A percentile compares a stretch with the other conserved stretches of the same genome.
Conservation (phyloP, 768 basidiomycete genomes). For the Plicaturopsis crispa region DNA sequence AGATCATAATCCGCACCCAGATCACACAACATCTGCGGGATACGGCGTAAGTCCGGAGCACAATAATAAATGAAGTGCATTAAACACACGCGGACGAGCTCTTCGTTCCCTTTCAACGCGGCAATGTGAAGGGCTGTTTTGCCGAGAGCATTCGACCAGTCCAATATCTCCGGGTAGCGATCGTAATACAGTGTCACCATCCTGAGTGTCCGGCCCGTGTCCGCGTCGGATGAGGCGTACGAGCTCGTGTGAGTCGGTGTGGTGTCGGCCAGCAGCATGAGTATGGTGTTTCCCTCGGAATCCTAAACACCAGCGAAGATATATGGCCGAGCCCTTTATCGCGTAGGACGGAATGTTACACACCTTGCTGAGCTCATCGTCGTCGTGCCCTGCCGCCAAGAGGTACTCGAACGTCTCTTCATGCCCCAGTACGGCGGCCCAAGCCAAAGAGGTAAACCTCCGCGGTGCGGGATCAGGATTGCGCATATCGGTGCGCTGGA, state of each 20-base stretch:
- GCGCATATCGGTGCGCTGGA: constrained; percentile 81
- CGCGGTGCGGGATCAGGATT: constrained; percentile 76
- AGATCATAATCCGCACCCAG: constrained; percentile 86
- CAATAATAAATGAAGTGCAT: constrained; percentile 11
- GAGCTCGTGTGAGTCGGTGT: constrained; percentile 41
- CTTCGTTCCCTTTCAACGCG: constrained; percentile 83
- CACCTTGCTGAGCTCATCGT: constrained; percentile 87
- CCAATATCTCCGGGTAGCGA: constrained; percentile 78
- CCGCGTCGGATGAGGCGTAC: constrained; percentile 37
- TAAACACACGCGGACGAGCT: constrained; percentile 69
- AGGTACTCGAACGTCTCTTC: constrained; percentile 94
- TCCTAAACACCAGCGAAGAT: constrained; percentile 45
- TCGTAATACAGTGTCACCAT: constrained; percentile 88
- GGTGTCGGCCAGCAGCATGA: constrained; percentile 86
- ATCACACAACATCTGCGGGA: constrained; percentile 78
- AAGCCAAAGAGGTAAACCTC: constrained; percentile 83
- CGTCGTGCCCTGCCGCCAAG: constrained; percentile 81
- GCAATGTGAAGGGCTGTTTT: constrained; percentile 89
- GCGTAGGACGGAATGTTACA: too few relatives aligned
- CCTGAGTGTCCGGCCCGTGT: constrained; percentile 58
- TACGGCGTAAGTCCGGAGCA: neutral
- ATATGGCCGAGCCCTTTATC: too few relatives aligned
- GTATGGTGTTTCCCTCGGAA: constrained; percentile 85
- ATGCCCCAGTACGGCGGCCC: constrained; percentile 83
- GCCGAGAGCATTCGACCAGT: constrained; percentile 89